Conservation (phyloP, 371 early-diverging fungal genomes). For the Gilbertella persicaria region DNA sequence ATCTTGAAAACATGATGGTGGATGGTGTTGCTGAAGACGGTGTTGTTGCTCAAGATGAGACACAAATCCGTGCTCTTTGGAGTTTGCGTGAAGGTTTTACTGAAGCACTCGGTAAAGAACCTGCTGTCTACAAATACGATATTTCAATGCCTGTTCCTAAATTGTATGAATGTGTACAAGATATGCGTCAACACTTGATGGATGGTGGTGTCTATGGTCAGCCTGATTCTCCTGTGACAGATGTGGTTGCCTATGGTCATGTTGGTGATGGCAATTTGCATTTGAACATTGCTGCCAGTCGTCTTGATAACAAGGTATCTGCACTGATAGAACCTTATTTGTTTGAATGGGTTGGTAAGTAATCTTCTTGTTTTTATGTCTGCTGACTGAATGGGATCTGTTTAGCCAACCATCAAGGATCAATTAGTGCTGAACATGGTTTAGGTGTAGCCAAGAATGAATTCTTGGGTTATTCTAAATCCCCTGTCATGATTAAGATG, state of each 20-base stretch:
- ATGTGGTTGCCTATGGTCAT: conserved; percentile 92
- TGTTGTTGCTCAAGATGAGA: conserved; percentile 86
- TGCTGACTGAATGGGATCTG: not conserved
- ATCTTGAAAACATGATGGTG: conserved; percentile 72
- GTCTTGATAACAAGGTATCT: conserved; percentile 58
- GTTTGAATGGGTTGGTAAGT: conserved; percentile 84
- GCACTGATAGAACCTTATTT: conserved; percentile 89
- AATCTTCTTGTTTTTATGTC: not conserved
- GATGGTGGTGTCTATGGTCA: conserved; percentile 55
- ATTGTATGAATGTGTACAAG: conserved; percentile 85
- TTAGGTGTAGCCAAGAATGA: conserved; percentile 78
- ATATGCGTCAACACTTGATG: conserved; percentile 69
- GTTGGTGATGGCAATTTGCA: conserved; percentile 93
- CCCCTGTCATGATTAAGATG: conserved; percentile 58
- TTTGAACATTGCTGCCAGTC: conserved; percentile 82
- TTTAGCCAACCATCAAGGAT: conserved; percentile 67
- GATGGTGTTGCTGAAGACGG: conserved; percentile 81
- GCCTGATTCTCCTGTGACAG: conserved; percentile 58
- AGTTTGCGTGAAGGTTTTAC: conserved; percentile 91
- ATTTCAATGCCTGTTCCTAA: conserved; percentile 83
- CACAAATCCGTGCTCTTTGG: conserved; percentile 80
- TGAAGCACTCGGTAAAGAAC: conserved; percentile 84
- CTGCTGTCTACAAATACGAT: conserved; percentile 92
- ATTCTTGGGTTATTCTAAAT: conserved; percentile 68
- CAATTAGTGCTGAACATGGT: conserved; percentile 82